Evolutionary conservation across 2,329 filamentous ascomycete species (phyloP).

Genomic region (Dothiorella sarmentorum): DNA sequence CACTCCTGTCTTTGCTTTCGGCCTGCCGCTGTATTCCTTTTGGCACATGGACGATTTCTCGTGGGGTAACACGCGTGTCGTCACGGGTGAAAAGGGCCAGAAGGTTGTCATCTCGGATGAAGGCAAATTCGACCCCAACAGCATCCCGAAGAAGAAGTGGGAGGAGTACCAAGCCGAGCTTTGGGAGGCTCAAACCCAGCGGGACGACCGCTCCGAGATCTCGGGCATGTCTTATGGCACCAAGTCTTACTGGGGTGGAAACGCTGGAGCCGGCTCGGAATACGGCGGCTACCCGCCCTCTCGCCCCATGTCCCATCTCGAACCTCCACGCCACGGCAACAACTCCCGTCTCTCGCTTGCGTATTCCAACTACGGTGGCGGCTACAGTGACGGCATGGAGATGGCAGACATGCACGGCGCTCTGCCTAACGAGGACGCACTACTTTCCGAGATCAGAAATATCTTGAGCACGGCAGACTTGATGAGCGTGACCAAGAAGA

Average conservation of each 20-base stretch:
- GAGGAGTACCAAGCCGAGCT: conserved; percentile 98
- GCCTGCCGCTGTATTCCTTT: conserved; percentile 90
- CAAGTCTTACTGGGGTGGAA: conserved; percentile 51
- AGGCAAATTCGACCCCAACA: conserved; percentile 91
- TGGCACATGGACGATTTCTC: conserved; percentile 99
- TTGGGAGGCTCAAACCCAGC: conserved; percentile 90
- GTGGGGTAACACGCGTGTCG: conserved; percentile 98
- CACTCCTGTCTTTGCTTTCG: conserved; percentile 87
- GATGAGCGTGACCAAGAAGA: conserved; percentile 99
- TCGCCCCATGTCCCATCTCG: conserved; percentile 58
- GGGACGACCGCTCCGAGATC: conserved; percentile 77
- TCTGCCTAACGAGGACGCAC: conserved; percentile 81
- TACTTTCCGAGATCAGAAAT: conserved; percentile 90
- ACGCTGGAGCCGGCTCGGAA: conserved; percentile 48
- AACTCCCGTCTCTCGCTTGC: conserved; percentile 55
- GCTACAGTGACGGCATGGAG: conserved; percentile 51
- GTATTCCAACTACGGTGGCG: conserved; percentile 48
- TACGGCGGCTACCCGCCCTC: conserved; percentile 59
- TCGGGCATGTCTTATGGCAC: conserved; percentile 96
- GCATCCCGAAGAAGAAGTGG: conserved; percentile 97
- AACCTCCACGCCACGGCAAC: conserved; percentile 52
- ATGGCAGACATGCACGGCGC: conserved; percentile 56
- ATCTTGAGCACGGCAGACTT: conserved; percentile 88
- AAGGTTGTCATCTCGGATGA: conserved; percentile 94
- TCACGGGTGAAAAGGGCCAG: conserved; percentile 88